A percentile compares a stretch with the other conserved stretches of the same genome.
phyloP scores from a whole-genome alignment of 495 filamentous ascomycete species.

The Penicillium tannophilum region DNA sequence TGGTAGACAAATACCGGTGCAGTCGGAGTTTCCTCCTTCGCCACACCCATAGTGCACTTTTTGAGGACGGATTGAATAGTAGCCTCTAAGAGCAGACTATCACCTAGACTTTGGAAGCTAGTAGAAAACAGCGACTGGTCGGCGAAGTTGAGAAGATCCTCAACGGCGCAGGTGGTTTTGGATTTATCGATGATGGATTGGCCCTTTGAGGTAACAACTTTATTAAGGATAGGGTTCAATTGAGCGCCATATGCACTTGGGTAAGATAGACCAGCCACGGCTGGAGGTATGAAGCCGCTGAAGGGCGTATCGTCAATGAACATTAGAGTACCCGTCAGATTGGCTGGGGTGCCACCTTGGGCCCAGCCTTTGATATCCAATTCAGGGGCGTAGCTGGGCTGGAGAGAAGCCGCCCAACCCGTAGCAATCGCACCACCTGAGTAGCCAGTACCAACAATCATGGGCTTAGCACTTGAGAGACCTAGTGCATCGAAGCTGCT shows the following conservation, averaged over 20 bases:
- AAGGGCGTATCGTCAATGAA: conserved; percentile 30
- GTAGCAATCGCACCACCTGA: conserved; percentile 59
- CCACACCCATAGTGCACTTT: conserved; percentile 28
- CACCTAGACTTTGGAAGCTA: conserved; percentile 29
- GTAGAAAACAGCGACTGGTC: conserved; percentile 30
- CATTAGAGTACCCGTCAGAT: conserved; percentile 35
- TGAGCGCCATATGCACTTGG: conserved; percentile 36
- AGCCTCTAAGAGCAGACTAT: conserved; percentile 23
- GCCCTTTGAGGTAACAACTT: conserved; percentile 27
- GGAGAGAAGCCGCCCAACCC: conserved; percentile 55
- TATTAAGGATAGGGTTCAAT: conserved; percentile 28
- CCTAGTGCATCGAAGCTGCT: conserved; percentile 27
- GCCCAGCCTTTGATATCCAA: conserved; percentile 51
- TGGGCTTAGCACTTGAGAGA: conserved; percentile 22
- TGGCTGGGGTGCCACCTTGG: conserved; percentile 48
- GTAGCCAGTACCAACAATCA: conserved; percentile 48
- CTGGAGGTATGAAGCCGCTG: conserved; percentile 34
- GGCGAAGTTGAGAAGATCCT: conserved; percentile 23
- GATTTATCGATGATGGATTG: conserved; percentile 17
- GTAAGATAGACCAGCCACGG: conserved; percentile 29
- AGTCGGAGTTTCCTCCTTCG: conserved; percentile 29
- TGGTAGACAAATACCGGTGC: conserved; percentile 40
- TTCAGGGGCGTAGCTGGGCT: conserved; percentile 55
- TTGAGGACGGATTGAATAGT: conserved; percentile 24
- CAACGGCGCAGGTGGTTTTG: conserved; percentile 22